Base-by-base conservation (phyloP, 108 stramenopile species). In the Skeletonema tropicum region DNA sequence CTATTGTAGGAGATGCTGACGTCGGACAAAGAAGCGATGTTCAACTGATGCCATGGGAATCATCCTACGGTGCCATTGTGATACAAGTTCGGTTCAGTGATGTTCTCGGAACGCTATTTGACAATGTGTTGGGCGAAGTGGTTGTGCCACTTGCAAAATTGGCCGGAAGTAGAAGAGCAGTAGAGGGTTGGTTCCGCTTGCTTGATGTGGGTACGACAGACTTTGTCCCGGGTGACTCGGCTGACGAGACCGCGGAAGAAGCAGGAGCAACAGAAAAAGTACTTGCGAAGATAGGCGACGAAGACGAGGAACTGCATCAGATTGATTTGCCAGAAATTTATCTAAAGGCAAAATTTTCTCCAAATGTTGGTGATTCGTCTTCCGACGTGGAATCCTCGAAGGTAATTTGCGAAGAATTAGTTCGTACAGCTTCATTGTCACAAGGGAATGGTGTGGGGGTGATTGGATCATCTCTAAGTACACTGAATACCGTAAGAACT, bases 111-210 rank as follows among this genome's bases (percentile, higher is more conserved):
- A 58, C 73, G 25, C 58, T 92, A 36, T 90, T 90, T 66, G 92
- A 93, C 36, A 76, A 86, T 61, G 73, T 88, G 6, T 23, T 92
- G 30, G 94, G 94, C 2, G 90, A 93, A 67, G 91, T 95, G 46
- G 85, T 81, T 9, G 57, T 93, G 60, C 92, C 94, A 30, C 41
- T 95, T n/a, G 64, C 88, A 21, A 75, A 83, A 31, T 78, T 95
- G 36, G 77, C 79, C 8, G 73, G 63, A 13, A 74, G 77, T 11
- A 76, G 87, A 21, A 70, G 46, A 57, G 84, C 83, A 59, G 78
- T 92, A 8, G 70, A 78, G 25, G 94, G 92, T 5, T 95, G 92
- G 92, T 93, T 91, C 64, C 75, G 90, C 57, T 83, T 92, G 3
- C 59, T 82, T 13, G 81, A 82, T 59, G 77, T 66, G 23, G 94